Percentiles rank a stretch among this genome's conserved stretches.
Conservation (phyloP, 495 filamentous ascomycete genomes). For the Zalerion maritima region DNA sequence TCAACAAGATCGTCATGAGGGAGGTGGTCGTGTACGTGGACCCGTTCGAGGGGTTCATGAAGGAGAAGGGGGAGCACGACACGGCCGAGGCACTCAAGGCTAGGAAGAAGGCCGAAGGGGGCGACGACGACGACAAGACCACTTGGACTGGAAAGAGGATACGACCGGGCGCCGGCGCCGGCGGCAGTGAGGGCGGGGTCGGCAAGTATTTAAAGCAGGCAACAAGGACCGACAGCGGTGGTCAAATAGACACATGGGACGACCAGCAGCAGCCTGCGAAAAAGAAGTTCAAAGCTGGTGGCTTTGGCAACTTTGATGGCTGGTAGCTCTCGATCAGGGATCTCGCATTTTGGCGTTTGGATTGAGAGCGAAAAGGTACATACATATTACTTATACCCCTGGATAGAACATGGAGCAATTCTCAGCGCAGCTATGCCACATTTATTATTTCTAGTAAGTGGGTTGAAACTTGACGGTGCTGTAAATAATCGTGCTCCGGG, state of each 20-base stretch:
- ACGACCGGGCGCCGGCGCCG: conserved; percentile 38
- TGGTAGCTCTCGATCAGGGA: conserved; percentile 35
- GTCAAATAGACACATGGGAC: conserved; percentile 41
- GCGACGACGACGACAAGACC: conserved; percentile 64
- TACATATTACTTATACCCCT: no score
- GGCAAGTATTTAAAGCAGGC: conserved; percentile 65
- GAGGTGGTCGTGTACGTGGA: conserved; percentile 83
- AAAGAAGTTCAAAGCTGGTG: conserved; percentile 70
- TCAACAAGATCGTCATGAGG: conserved; percentile 61
- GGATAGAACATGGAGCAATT: no score
- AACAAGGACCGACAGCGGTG: conserved; percentile 36
- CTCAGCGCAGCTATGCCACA: no score
- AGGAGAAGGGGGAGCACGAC: conserved; percentile 41
- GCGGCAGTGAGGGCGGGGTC: conserved; percentile 37
- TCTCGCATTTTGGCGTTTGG: neutral
- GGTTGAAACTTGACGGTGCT: no score
- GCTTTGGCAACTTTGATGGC: conserved; percentile 86
- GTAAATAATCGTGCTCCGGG: no score
- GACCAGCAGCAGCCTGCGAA: conserved; percentile 59
- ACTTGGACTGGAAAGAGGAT: conserved; percentile 90
- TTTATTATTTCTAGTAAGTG: no score
- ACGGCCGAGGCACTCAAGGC: conserved; percentile 35
- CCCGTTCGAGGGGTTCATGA: conserved; percentile 84
- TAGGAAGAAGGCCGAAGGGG: conserved; percentile 31
- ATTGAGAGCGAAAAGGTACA: no score